Evolutionary conservation across 2,329 filamentous ascomycete species (phyloP), one percentile per base, ranked within the genome.

Genomic region (Penicillium sp.): DNA sequence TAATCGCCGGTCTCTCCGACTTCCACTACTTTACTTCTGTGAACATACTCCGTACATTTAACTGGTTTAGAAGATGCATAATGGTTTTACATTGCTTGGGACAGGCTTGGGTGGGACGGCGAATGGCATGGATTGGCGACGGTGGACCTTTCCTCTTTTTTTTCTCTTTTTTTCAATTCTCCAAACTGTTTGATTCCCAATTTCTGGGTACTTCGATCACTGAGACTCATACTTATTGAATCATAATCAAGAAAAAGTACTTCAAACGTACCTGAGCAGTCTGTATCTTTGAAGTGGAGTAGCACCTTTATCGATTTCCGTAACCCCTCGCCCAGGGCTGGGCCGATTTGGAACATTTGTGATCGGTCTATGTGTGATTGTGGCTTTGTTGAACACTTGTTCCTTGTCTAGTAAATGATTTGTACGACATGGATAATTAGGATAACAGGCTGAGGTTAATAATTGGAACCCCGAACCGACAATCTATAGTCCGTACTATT

Each of bases 11-110:
- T 29, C 48, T 50, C 22, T 43, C 45, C 32, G 43, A 40, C 45
- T 39, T 46, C 49, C 49, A 45, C 54, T 59, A 58, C 45, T 58
- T 57, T 52, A 40, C 58, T 61, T 60, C 60, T 56, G 38, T 64
- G 62, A 54, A 65, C 57, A 66, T 68, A 27, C 24, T 27, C 24
- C 24, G 24, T 27, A 65, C 59, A 63, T 64, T 58, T 36, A 24
- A 50, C 40, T 62, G 56, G 62, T 56, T 68, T 69, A 70, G 64
- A 71, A 62, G 59, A 65, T 66, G 63, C 60, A 65, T 64, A 65
- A 65, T 56, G 66, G 65, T 65, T 67, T 36, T 68, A 59, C 62
- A 60, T 67, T 61, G 55, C 60, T 56, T 59, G 59, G 66, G 55
- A 61, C 47, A 46, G 49, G 62, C 63, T 56, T 60, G 54, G 56